Conservation (phyloP, 805 yeast species). For the Ogataea nitratoaversa region DNA sequence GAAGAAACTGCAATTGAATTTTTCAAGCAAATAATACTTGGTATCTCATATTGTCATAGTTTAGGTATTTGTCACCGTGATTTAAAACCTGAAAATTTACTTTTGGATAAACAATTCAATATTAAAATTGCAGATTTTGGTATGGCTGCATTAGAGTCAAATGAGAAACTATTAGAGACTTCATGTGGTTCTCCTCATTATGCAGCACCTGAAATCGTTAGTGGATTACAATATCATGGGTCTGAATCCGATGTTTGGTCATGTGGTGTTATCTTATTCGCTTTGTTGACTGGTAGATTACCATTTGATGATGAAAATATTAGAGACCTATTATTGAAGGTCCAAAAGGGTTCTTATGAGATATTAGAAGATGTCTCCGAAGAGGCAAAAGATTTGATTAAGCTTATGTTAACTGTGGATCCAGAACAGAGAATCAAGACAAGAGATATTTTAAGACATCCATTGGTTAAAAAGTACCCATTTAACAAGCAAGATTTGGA, state of each 20-base stretch:
- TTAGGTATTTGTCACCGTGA: constrained; percentile 73
- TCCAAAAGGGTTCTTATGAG: constrained; percentile 80
- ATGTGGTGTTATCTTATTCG: constrained; percentile 92
- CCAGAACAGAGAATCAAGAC: constrained; percentile 79
- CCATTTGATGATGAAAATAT: constrained; percentile 98
- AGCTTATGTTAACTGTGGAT: constrained; percentile 75
- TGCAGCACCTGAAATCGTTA: constrained; percentile 96
- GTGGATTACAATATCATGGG: constrained; percentile 93
- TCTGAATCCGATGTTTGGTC: constrained; percentile 98
- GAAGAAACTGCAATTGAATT: constrained; percentile 88
- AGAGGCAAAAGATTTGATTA: constrained; percentile 85
- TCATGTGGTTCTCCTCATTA: constrained; percentile 98
- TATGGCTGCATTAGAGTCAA: constrained; percentile 93
- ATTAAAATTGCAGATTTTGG: constrained; percentile 98
- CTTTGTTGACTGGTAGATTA: constrained; percentile 87
- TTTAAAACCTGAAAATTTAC: constrained; percentile 73
- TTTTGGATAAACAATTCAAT: constrained; percentile 77
- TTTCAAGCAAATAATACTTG: constrained; percentile 68
- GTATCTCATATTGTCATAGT: constrained; percentile 63
- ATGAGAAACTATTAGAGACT: constrained; percentile 80
- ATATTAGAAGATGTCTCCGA: constrained; percentile 76
- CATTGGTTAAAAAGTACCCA: constrained; percentile 73
- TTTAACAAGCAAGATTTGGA: constrained; percentile 33
- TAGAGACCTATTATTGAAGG: constrained; percentile 79
- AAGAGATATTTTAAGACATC: constrained; percentile 73